Percentiles rank a stretch among this genome's conserved stretches.
Conservation (phyloP, 2,329 filamentous ascomycete genomes). For the Aspergillus aculeatinus region DNA sequence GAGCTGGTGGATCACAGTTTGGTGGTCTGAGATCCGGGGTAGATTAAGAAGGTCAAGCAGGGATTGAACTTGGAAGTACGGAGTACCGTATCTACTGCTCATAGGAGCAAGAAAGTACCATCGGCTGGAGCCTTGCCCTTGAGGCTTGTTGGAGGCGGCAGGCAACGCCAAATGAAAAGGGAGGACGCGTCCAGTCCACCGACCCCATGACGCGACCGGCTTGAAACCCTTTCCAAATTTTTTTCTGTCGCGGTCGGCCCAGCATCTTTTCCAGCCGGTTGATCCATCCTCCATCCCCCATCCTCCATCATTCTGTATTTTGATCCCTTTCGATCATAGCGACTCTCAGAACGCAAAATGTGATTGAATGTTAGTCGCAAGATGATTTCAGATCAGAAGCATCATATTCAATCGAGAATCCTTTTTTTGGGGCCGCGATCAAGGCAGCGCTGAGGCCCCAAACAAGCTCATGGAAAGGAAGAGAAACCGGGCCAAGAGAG, state of each 20-base stretch:
- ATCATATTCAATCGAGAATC: no score
- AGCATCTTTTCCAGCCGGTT: background rate
- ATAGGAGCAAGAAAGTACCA: no score
- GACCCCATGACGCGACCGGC: slow-evolving; percentile 9
- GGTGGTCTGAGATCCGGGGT: slow-evolving; percentile 8
- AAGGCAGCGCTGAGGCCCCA: background rate
- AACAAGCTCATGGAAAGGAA: background rate
- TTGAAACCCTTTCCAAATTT: background rate
- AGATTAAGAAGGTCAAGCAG: background rate
- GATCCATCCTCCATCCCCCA: background rate
- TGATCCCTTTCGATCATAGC: no score
- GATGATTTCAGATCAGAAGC: no score
- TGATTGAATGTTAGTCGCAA: no score
- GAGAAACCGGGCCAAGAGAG: background rate
- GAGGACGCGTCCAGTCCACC: background rate
- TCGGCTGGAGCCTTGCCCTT: no score
- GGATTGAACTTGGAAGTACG: no score
- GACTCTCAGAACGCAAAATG: no score
- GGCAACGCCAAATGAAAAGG: slow-evolving; percentile 6
- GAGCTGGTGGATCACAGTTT: slow-evolving; percentile 1
- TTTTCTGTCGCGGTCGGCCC: background rate
- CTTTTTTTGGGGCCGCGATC: background rate
- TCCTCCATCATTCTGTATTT: no score
- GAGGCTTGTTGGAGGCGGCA: background rate
- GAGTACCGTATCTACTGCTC: no score